These are phyloP conservation scores for Aphanomyces stellatus DNA, from an alignment of 352 stramenopile species.

Conservation along the genomic window DNA sequence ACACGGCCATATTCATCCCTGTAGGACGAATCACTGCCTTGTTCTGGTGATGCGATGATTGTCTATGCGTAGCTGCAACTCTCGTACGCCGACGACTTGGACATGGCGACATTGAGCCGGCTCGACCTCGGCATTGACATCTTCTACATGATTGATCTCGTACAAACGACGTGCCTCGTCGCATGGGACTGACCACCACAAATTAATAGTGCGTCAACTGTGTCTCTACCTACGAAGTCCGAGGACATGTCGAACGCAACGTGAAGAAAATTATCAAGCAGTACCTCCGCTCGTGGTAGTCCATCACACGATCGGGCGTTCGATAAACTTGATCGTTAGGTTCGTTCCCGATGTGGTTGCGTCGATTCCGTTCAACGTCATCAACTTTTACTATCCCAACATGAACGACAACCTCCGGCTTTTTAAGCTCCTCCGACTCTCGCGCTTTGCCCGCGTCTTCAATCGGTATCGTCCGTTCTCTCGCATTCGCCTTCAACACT, in stretches of 20 bases:
- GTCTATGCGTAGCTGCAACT: slow-evolving; percentile 43
- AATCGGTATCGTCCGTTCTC: slow-evolving; percentile 28
- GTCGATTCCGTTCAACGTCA: slow-evolving; percentile 62
- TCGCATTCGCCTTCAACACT: neutral
- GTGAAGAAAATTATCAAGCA: slow-evolving; percentile 33
- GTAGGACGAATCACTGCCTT: slow-evolving; percentile 19
- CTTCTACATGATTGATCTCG: slow-evolving; percentile 38
- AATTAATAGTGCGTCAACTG: slow-evolving; percentile 51
- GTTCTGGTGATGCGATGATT: slow-evolving; percentile 6
- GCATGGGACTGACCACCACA: neutral
- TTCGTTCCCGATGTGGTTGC: slow-evolving; percentile 66
- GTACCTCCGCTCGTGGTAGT: slow-evolving; percentile 52
- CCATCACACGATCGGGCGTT: neutral
- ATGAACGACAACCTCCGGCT: slow-evolving; percentile 37
- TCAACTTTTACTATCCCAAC: slow-evolving; percentile 31
- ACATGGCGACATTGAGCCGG: slow-evolving; percentile 29
- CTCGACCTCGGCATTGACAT: slow-evolving; percentile 50
- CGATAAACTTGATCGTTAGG: slow-evolving; percentile 13
- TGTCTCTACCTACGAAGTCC: slow-evolving; percentile 52
- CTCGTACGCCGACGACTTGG: too few relatives aligned
- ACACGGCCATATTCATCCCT: slow-evolving; percentile 65
- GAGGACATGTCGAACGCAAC: slow-evolving; percentile 42
- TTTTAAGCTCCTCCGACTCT: slow-evolving; percentile 48
- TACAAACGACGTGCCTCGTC: neutral
- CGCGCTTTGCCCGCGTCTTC: slow-evolving; percentile 52